These are phyloP conservation scores for Meyerozyma athensensis DNA, from an alignment of 1,139 yeast genomes.

Conservation along the genomic window DNA sequence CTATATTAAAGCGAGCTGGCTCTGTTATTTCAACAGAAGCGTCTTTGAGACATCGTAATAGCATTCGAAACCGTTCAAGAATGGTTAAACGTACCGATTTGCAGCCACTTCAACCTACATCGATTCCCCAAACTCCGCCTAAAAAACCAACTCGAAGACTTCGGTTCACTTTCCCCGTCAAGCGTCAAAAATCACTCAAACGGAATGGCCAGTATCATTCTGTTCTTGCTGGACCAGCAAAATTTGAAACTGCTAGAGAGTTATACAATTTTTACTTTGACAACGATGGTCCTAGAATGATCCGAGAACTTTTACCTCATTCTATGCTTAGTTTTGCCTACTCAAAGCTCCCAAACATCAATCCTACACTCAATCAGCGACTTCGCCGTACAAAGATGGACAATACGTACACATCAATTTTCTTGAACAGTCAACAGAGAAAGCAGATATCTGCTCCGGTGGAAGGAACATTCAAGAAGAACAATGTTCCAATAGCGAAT, in stretches of 20 bases:
- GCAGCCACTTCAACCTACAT: conserved; percentile 6
- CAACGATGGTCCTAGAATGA: conserved; percentile 20
- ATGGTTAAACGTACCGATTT: conserved; percentile 22
- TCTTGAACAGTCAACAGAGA: conserved; percentile 1
- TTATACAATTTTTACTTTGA: conserved; percentile 21
- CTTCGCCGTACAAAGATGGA: conserved; percentile 7
- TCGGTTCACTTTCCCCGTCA: conserved; percentile 32
- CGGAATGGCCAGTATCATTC: conserved; percentile 9
- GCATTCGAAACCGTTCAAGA: conserved; percentile 26
- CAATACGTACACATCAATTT: conserved; percentile 1
- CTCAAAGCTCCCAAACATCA: conserved; percentile 15
- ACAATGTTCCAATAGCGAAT: conserved; percentile 6
- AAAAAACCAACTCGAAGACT: conserved; percentile 6
- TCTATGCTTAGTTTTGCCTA: conserved; percentile 24
- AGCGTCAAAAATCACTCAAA: conserved; percentile 32
- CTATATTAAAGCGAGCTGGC: conserved; percentile 19
- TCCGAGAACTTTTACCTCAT: conserved; percentile 28
- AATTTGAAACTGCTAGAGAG: conserved; percentile 24
- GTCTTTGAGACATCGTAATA: conserved; percentile 27
- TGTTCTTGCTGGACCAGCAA: conserved; percentile 8
- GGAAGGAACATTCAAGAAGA: conserved; percentile 13
- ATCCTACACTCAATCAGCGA: conserved; percentile 18
- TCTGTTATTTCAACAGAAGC: conserved; percentile 31
- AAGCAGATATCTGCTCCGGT: conserved; percentile 18
- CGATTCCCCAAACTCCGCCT: conserved; percentile 4